Conservation (phyloP, 768 basidiomycete genomes). For the Kwoniella shandongensis region DNA sequence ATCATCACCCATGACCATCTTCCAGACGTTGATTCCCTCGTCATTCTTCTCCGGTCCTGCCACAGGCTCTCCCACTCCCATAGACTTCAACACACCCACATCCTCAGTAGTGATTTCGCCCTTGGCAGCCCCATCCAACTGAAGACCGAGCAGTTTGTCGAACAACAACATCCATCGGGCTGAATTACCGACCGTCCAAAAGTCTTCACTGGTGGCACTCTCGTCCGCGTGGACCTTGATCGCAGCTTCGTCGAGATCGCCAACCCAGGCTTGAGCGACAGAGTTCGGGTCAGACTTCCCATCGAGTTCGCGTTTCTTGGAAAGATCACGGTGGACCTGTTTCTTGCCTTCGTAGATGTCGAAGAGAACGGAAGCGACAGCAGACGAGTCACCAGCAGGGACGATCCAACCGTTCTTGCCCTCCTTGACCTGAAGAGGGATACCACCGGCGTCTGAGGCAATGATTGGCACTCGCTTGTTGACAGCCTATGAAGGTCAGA, state of each 20-base stretch:
- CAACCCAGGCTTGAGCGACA: conserved; percentile 43
- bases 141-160: conserved; percentile 25
- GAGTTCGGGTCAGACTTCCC: conserved; percentile 42
- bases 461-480: conserved; percentile 85
- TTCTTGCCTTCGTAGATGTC: conserved; percentile 72
- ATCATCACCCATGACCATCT: conserved; percentile 52
- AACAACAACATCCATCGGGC: conserved; percentile 47
- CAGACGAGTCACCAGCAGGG: conserved; percentile 69
- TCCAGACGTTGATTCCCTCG: conserved; percentile 46
- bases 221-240: conserved; percentile 37
- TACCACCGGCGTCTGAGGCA: conserved; percentile 82
- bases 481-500: conserved; percentile 64
- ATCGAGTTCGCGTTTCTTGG: conserved; percentile 16
- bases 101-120: conserved; percentile 10
- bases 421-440: conserved; percentile 84
- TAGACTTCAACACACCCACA: conserved; percentile 26
- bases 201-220: conserved; percentile 45
- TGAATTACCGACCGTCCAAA: conserved; percentile 52
- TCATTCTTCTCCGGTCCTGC: conserved; percentile 18
- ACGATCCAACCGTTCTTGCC: conserved; percentile 86
- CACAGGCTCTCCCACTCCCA: conserved; percentile 31
- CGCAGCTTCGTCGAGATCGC: conserved; percentile 35
- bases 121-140: conserved; percentile 2
- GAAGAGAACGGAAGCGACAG: conserved; percentile 73
- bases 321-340: conserved; percentile 22